Percentiles rank a stretch among this genome's conserved stretches.
phyloP scores from a whole-genome alignment of 2,329 filamentous ascomycete species.

The Scorias spongiosa region DNA sequence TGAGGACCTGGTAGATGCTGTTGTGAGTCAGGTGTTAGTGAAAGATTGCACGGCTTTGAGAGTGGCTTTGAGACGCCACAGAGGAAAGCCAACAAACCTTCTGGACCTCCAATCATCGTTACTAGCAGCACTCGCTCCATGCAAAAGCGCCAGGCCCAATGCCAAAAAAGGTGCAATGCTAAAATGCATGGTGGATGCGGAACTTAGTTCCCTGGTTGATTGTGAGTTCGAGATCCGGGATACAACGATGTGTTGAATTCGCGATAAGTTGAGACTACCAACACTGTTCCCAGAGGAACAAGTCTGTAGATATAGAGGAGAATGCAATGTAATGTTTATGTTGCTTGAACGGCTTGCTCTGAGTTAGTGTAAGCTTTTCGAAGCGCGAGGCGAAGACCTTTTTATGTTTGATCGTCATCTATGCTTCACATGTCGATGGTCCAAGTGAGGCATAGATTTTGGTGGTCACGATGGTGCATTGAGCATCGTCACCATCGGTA shows the following conservation, averaged over 20 bases:
- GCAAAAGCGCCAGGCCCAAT: slow-evolving; percentile 10
- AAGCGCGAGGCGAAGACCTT: not conserved
- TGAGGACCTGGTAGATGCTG: slow-evolving; percentile 42
- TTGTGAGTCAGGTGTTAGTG: too few relatives aligned
- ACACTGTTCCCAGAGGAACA: not conserved
- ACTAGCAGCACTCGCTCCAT: slow-evolving; percentile 10
- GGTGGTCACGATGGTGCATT: not conserved
- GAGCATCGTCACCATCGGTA: not conserved
- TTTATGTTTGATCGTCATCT: not conserved
- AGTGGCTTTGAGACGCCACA: too few relatives aligned
- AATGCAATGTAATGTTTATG: not conserved
- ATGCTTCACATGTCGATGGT: not conserved
- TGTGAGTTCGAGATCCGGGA: slow-evolving; percentile 3
- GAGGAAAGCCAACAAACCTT: not conserved
- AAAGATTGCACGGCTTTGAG: too few relatives aligned
- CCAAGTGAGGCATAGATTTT: not conserved
- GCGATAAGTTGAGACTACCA: slow-evolving; percentile 1
- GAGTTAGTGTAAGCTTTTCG: not conserved
- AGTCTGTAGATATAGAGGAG: not conserved
- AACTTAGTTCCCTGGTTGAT: slow-evolving; percentile 6
- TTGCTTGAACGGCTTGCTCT: not conserved
- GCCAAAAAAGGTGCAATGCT: slow-evolving; percentile 3
- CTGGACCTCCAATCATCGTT: not conserved
- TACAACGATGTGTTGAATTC: slow-evolving; percentile 3
- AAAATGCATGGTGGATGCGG: not conserved